Conservation (phyloP, 148 eudicot genomes). For the Fagopyrum tataricum region DNA sequence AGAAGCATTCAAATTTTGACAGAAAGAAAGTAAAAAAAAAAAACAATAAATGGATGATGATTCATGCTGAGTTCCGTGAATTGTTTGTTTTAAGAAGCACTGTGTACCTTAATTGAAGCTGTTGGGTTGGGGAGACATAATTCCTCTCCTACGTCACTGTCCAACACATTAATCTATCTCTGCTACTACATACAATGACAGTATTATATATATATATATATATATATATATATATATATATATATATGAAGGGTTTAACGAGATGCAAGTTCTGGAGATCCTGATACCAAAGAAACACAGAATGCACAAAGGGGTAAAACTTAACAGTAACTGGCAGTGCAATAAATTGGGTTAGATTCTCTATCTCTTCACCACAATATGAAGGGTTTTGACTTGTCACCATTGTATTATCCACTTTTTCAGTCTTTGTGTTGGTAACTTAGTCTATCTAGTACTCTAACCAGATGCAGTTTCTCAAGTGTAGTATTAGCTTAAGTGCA, state of each 20-base stretch:
- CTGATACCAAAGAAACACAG: not conserved
- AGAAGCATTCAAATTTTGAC: too few species aligned
- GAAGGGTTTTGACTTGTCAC: conserved; percentile 4
- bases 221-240: too few species aligned
- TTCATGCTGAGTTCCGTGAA: too few species aligned
- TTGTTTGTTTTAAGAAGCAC: not conserved
- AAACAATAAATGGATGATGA: not conserved
- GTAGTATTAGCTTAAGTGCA: not conserved
- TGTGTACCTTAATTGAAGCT: not conserved
- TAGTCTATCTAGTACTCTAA: not conserved
- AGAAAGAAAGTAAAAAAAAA: too few species aligned
- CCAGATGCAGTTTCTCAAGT: not conserved
- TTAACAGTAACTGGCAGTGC: conserved; percentile 5
- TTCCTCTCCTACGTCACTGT: conserved; percentile 6
- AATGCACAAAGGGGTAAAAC: not conserved
- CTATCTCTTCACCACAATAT: not conserved
- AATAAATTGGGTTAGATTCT: not conserved
- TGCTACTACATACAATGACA: not conserved
- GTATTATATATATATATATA: too few species aligned
- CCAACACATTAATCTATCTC: conserved; percentile 1
- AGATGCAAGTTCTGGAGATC: not conserved
- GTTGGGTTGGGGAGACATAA: not conserved
- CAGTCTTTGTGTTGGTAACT: not conserved
- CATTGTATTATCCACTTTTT: not conserved
- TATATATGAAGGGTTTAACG: too few species aligned